Conservation (phyloP, 164 flowering plant species). For the Kalanchoe fedtschenkoi region DNA sequence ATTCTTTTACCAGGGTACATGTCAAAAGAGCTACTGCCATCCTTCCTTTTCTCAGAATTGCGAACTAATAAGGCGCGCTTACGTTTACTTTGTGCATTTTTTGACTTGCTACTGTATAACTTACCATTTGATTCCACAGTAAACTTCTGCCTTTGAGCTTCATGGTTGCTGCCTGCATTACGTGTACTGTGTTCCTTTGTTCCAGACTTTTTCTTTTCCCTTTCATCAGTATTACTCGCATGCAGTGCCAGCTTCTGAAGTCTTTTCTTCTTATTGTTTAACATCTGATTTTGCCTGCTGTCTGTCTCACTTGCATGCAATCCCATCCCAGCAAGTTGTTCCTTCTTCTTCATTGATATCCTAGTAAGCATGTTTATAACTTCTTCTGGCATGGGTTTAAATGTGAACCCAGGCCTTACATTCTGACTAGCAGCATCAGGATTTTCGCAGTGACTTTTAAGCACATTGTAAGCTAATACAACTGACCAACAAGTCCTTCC, state of each 20-base stretch:
- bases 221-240: no score
- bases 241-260: not conserved
- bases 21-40: conserved; percentile 18
- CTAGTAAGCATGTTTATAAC: conserved; percentile 23
- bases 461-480: conserved; percentile 48
- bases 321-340: conserved; percentile 15
- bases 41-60: conserved; percentile 19
- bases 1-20: conserved; percentile 34
- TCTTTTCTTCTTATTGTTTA: not conserved
- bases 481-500: conserved; percentile 72
- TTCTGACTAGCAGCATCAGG: conserved; percentile 14
- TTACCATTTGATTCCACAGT: not conserved
- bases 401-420: conserved; percentile 15
- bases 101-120: conserved; percentile 7
- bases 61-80: conserved; percentile 37
- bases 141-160: not conserved
- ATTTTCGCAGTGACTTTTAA: conserved; percentile 29
- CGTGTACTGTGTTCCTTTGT: not conserved
- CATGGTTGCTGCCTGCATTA: not conserved
- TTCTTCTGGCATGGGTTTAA: conserved; percentile 44
- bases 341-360: conserved; percentile 14
- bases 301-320: conserved; percentile 4
- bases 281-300: conserved; percentile 4
- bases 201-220: not conserved
- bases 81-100: not conserved